Base-by-base conservation (phyloP, 2,329 filamentous ascomycete species). In the Aureobasidium sp. region DNA sequence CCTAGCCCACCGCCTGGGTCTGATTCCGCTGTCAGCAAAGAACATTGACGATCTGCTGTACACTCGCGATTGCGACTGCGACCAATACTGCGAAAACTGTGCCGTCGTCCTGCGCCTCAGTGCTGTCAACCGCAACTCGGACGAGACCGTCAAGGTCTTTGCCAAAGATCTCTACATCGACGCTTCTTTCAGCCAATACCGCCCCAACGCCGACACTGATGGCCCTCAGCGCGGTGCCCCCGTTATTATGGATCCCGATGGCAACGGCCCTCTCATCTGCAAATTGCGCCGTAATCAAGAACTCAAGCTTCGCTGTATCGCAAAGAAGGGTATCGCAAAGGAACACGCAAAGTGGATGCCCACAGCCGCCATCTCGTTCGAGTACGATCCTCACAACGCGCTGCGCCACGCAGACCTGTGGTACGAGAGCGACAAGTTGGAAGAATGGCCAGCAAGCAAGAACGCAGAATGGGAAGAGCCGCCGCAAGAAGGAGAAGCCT, bases 291-390 rank as follows among this genome's bases (percentile, higher is more conserved):
- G 87, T 70, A 91, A 89, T 2, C 94, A 99, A 77, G 91, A 96
- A 75, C 78, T 99, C 64, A 88, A 91, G 73, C 84, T 99, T 71
- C 89, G 85, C 64, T 97, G 93, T 72, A 89, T 97, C 66, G 94
- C 93, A 55, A 97, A 96, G 81, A 97, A 97, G 81, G 94, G 94
- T 1, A 97, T 97, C 66, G 92, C 93, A 39, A 99, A 99, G 80
- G 94, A 99, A 75, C 94, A 99, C 76, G 90, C 94, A 10, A 99
- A 99, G 76, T 99, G 94, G 94, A 89, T 91, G 70, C 92, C 94
- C 2, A 93, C 90, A 39, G 84, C 91, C 44, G 94, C 94, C 3
- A 87, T 99, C 44, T 92, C 91, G 29, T 99, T 99, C 73, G 94
- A 99, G 76, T 99, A 99, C 75, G 94, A 99, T 73, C 94, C 94